These are phyloP conservation scores for Pezicula carpinea DNA, from an alignment of 2,329 filamentous ascomycete genomes.

Conservation along the genomic window DNA sequence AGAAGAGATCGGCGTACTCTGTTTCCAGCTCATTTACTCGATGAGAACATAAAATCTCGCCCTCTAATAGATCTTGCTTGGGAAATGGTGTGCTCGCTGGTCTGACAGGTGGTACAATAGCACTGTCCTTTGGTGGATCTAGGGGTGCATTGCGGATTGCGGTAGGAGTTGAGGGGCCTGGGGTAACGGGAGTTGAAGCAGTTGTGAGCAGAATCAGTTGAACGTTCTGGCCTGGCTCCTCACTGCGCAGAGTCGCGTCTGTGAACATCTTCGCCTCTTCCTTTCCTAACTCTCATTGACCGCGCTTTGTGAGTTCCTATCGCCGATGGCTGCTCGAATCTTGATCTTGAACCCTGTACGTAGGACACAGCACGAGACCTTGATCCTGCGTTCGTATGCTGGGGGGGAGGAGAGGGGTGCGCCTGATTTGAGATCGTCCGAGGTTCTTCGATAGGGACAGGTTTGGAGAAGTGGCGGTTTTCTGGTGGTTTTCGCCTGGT, in stretches of 20 bases:
- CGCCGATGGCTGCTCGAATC: no score
- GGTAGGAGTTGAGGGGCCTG: constrained; percentile 29
- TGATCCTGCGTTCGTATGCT: no score
- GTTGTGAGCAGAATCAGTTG: constrained; percentile 23
- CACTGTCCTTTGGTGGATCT: constrained; percentile 20
- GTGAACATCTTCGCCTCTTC: constrained; percentile 10
- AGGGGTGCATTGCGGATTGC: constrained; percentile 16
- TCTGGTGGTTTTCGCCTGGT: no score
- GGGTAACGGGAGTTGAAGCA: constrained; percentile 25
- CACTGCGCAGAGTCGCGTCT: constrained; percentile 8
- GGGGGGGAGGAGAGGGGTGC: no score
- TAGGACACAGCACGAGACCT: no score
- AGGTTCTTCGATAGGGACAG: no score
- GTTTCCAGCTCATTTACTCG: constrained; percentile 7
- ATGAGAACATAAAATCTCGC: constrained; percentile 18
- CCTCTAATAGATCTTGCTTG: constrained; percentile 23
- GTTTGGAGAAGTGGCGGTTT: no score
- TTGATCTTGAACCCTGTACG: no score
- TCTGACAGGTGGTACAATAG: constrained; percentile 24
- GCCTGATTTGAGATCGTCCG: no score
- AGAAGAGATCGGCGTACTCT: constrained; percentile 9
- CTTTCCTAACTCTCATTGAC: not conserved
- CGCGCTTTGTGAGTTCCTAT: not conserved
- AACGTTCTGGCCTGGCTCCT: constrained; percentile 16
- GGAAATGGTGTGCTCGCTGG: constrained; percentile 30